Evolutionary conservation across 1,139 yeast species (phyloP), one percentile per base, ranked within the genome.

Genomic region (Hyphopichia khmerensis): DNA sequence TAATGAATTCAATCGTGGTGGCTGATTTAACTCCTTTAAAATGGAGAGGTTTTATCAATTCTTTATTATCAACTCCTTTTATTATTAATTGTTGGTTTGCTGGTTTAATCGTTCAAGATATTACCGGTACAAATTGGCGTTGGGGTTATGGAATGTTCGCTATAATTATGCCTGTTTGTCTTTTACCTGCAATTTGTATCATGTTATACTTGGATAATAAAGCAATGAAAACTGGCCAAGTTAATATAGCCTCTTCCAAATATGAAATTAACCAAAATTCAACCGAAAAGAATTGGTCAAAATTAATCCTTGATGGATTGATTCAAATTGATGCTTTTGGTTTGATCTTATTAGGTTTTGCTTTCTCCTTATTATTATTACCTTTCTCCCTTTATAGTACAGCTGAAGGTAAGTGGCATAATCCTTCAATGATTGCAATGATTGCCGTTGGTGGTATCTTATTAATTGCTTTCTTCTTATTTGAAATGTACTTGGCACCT

Each of bases 101-200:
- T 5, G 68, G 68, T 16, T 53, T 54, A 15, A 64, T 66, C 42
- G 68, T 58, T 14, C 50, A 56, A 4, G 56, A 61, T 14, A 48
- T 66, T 18, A 43, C 57, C 11, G 47, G 43, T 11, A 34, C 41
- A 24, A 62, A 61, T 41, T 65, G 69, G 69, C 56, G 69, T 51
- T 65, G 69, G 70, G 71, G 70, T 36, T 65, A 63, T 45, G 70
- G 69, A 43, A 64, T 64, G 68, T 65, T 63, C 45, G 59, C 65
- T 21, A 64, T 67, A 33, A 59, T 66, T 27, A 56, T 63, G 41
- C 71, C 72, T 4, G 67, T 51, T 2, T 54, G 58, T 10, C 41
- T 61, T 21, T 34, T 48, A 8, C 72, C 72, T 18, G 62, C 64
- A 7, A 51, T 65, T 30, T 18, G 43, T 5, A 44, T 62, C 19